These are phyloP conservation scores for Colletotrichum ledebouriae DNA, from an alignment of 2,329 filamentous ascomycete genomes.

Conservation along the genomic window DNA sequence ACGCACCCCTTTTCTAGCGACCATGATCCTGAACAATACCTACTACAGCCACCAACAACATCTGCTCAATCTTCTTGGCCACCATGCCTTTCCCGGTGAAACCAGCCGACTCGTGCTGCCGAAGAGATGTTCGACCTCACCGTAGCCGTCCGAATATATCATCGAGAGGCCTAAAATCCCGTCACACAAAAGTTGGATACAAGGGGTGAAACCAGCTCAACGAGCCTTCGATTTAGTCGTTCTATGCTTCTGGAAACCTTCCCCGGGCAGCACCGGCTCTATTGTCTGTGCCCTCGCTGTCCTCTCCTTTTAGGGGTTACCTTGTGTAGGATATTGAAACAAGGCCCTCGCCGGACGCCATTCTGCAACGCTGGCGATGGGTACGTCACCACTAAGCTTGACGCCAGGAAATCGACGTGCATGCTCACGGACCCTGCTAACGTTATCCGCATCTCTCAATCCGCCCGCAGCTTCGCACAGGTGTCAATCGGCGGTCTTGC, in stretches of 20 bases:
- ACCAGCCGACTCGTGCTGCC: slow-evolving; percentile 37
- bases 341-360: slow-evolving; percentile 32
- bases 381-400: slow-evolving; percentile 17
- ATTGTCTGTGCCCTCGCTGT: slow-evolving; percentile 42
- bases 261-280: slow-evolving; percentile 3
- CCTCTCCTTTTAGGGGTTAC: slow-evolving; percentile 35
- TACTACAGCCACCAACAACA: neutral
- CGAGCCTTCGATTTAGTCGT: slow-evolving; percentile 34
- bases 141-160: slow-evolving; percentile 26
- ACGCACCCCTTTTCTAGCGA: neutral
- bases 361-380: slow-evolving; percentile 39
- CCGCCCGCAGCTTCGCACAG: slow-evolving; percentile 29
- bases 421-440: slow-evolving; percentile 24
- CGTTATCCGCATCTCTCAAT: slow-evolving; percentile 10
- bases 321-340: slow-evolving; percentile 41
- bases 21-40: slow-evolving; percentile 20
- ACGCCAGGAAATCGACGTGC: slow-evolving; percentile 27
- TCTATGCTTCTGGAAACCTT: slow-evolving; percentile 43
- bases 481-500: slow-evolving; percentile 25
- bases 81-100: slow-evolving; percentile 34
- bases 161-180: slow-evolving; percentile 6
- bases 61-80: slow-evolving; percentile 9
- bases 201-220: slow-evolving; percentile 40
- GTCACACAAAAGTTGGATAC: slow-evolving; percentile 6
- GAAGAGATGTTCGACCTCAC: neutral